These are phyloP conservation scores for Moesziomyces parantarcticus DNA, from an alignment of 1,284 basidiomycete species.

Conservation along the genomic window DNA sequence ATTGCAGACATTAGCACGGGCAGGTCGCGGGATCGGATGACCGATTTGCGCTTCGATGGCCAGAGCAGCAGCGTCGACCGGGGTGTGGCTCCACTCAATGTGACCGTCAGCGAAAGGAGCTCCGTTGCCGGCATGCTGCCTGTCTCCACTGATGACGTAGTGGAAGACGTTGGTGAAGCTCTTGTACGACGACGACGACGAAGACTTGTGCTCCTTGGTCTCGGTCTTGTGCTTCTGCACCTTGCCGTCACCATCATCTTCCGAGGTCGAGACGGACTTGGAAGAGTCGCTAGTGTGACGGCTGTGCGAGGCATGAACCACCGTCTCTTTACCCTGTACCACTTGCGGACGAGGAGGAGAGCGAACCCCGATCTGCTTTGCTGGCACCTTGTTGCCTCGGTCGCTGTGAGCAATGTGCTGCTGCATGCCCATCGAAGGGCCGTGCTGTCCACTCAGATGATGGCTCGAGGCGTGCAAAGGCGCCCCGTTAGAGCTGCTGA, in stretches of 20 bases:
- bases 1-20: slow-evolving; percentile 33
- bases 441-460: not conserved
- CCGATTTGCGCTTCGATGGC: slow-evolving; percentile 7
- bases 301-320: slow-evolving; percentile 4
- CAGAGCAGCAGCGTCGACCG: not conserved
- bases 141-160: slow-evolving; percentile 28
- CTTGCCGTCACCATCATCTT: slow-evolving; percentile 6
- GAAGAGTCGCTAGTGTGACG: not conserved
- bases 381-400: not conserved
- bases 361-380: not conserved
- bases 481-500: too few relatives aligned
- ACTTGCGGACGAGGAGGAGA: not conserved
- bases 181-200: slow-evolving; percentile 22
- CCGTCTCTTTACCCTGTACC: not conserved
- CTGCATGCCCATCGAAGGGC: too few relatives aligned
- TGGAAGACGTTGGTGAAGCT: slow-evolving; percentile 17
- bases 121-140: slow-evolving; percentile 8
- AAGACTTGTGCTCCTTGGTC: slow-evolving; percentile 5
- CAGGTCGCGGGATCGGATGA: slow-evolving; percentile 28
- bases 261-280: slow-evolving; percentile 1
- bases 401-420: too few relatives aligned
- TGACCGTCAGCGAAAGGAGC: slow-evolving; percentile 30
- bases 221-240: not conserved
- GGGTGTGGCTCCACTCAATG: slow-evolving; percentile 31
- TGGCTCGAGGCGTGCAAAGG: not conserved